Evolutionary conservation across 306 rosid species (phyloP), one percentile per base, ranked within the genome.

Genomic region (Corylus avellana): DNA sequence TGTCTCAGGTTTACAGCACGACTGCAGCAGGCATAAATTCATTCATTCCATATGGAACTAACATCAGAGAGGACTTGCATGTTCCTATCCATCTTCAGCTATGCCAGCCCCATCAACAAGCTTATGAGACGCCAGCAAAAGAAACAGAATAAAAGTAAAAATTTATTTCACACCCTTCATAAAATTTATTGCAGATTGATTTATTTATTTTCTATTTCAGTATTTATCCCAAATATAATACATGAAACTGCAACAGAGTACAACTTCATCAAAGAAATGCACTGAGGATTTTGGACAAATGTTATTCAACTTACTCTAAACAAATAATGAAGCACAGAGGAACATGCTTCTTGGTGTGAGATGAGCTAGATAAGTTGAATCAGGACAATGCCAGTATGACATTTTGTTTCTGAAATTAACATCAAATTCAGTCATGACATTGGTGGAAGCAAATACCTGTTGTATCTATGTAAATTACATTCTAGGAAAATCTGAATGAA

Each of bases 71-170:
- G 44, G 72, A 46, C 69, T 74, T 86, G 69, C 87, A 80, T 76
- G 76, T 79, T 50, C 85, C 85, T 14, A 27, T 85, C 76, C 89
- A 76, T 42, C 93, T 91, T 77, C 95, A 89, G 67, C 84, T 85
- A 79, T 77, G 84, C 80, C 88, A 73, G 68, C 87, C 85, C 20
- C 88, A 87, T 63, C 87, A 74, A 76, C 88, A 89, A 54, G 64
- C 42, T 4, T 88, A 81, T 63, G 85, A 72, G 72, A 85, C 83
- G 50, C 80, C 86, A 20, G 80, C 56, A 53, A 84, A 76, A 70
- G 82, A 78, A 71, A 77, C 76, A 20, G 86, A 81, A 73, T 80
- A 74, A 80, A n/a, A 48, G 35, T 75, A 32, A 67, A 72, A 55
- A 69, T 67, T 82, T 17, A 3, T 58, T 56, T 37, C 56, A 8